A percentile compares a stretch with the other conserved stretches of the same genome.
These are phyloP conservation scores for Tricholoma saponaceum DNA, from an alignment of 768 basidiomycete genomes.

Conservation along the genomic window DNA sequence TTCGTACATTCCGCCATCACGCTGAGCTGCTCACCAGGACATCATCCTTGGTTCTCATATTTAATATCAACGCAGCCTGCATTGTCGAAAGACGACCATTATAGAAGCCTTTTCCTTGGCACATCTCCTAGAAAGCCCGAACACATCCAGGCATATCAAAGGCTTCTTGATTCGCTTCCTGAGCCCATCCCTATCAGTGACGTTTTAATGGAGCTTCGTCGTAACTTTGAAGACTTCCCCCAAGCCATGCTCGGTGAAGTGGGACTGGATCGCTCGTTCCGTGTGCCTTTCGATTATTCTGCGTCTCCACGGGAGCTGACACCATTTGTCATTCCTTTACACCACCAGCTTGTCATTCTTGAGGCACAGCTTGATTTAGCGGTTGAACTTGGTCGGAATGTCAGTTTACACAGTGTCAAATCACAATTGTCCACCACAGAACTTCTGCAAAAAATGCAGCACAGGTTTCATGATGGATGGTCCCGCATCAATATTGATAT, in stretches of 20 bases:
- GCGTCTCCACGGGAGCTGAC: constrained; percentile 56
- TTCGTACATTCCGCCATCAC: constrained; percentile 3
- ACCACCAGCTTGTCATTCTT: constrained; percentile 78
- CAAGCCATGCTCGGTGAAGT: constrained; percentile 89
- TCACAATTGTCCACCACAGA: constrained; percentile 65
- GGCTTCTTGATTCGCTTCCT: constrained; percentile 64
- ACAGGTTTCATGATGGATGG: constrained; percentile 57
- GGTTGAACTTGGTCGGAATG: constrained; percentile 67
- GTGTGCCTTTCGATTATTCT: constrained; percentile 59
- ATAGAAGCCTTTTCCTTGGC: constrained; percentile 60
- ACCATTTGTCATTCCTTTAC: constrained; percentile 72
- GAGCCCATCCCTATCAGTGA: constrained; percentile 60
- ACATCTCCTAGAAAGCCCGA: constrained; percentile 19
- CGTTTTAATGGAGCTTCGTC: constrained; percentile 57
- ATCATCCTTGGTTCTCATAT: constrained; percentile 94
- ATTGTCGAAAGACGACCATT: constrained; percentile 68
- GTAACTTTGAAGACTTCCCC: constrained; percentile 57
- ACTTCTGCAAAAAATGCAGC: constrained; percentile 55
- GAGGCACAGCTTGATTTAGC: constrained; percentile 87
- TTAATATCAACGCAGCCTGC: constrained; percentile 50
- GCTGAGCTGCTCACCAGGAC: constrained; percentile 43
- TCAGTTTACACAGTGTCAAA: constrained; percentile 89
- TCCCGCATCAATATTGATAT: constrained; percentile 75
- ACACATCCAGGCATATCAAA: constrained; percentile 41
- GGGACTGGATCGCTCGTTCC: constrained; percentile 80